A percentile compares a stretch with the other conserved stretches of the same genome.
phyloP scores from a whole-genome alignment of 148 eudicot genomes.

The Rhododendron ferrugineum region DNA sequence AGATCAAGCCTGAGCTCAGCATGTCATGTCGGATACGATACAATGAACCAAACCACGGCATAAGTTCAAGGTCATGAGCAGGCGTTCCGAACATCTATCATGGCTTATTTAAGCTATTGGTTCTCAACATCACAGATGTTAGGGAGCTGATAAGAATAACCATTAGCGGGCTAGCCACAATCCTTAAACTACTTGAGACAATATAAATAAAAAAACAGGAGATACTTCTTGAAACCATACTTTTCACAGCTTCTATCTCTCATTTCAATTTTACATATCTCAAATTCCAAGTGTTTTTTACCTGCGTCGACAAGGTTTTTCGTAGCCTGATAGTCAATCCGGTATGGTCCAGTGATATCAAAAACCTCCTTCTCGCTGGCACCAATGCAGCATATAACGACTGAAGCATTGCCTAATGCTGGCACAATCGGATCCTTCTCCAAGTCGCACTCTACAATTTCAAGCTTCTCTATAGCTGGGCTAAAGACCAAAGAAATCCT shows the following conservation, averaged over 20 bases:
- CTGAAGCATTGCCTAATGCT: slow-evolving; percentile 67
- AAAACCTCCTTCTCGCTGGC: slow-evolving; percentile 90
- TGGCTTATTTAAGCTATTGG: not conserved
- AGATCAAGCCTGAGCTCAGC: not conserved
- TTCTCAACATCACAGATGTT: not conserved
- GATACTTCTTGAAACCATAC: not conserved
- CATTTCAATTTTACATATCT: not conserved
- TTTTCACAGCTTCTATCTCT: not conserved
- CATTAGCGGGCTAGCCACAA: not conserved
- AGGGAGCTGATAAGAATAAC: not conserved
- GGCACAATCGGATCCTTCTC: slow-evolving; percentile 57
- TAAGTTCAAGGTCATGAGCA: not conserved
- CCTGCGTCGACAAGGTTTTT: slow-evolving; percentile 90
- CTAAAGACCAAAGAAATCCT: slow-evolving; percentile 66
- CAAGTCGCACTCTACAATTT: slow-evolving; percentile 83
- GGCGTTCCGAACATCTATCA: not conserved
- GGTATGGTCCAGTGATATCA: slow-evolving; percentile 84
- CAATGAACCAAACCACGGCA: not conserved
- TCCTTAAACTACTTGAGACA: not conserved
- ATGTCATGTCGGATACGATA: not conserved
- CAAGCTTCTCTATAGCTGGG: slow-evolving; percentile 97
- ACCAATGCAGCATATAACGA: slow-evolving; percentile 85
- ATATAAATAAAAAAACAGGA: not conserved
- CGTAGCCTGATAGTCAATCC: slow-evolving; percentile 81
- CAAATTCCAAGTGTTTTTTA: slow-evolving; percentile 3